These are phyloP conservation scores for Phytophthora meadii DNA, from an alignment of 352 stramenopile genomes.

Conservation along the genomic window DNA sequence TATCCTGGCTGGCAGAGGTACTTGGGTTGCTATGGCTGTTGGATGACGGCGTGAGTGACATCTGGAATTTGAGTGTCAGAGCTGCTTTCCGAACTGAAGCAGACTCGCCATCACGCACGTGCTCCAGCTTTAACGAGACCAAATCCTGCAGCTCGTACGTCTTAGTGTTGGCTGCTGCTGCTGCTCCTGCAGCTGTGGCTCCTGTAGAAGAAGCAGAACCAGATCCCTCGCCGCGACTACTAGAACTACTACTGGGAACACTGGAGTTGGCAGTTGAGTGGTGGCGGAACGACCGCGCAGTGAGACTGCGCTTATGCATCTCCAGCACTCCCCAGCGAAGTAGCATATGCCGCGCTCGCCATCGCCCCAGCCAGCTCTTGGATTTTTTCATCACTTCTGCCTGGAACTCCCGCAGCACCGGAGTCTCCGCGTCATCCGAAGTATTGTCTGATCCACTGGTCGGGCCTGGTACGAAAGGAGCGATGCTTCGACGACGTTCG, in stretches of 20 bases:
- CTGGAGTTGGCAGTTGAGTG: conserved; percentile 20
- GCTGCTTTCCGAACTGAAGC: conserved; percentile 42
- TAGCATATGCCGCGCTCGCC: conserved; percentile 53
- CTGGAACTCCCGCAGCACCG: conserved; percentile 52
- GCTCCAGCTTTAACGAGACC: conserved; percentile 56
- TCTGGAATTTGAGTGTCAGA: conserved; percentile 65
- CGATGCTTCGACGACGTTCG: conserved; percentile 24
- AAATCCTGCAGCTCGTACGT: conserved; percentile 56
- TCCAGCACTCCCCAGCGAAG: conserved; percentile 66
- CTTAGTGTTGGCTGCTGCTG: conserved; percentile 23
- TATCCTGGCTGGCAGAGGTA: conserved; percentile 38
- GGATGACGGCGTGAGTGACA: conserved; percentile 26
- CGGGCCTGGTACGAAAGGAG: conserved; percentile 8
- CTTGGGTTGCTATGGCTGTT: conserved; percentile 26
- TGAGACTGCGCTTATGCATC: conserved; percentile 51
- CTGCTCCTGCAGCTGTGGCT: neutral
- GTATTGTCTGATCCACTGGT: conserved; percentile 18
- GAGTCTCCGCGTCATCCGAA: conserved; percentile 8
- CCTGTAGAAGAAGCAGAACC: conserved; percentile 11
- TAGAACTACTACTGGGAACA: conserved; percentile 3
- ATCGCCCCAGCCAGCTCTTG: conserved; percentile 69
- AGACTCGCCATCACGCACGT: conserved; percentile 56
- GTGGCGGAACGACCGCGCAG: conserved; percentile 38
- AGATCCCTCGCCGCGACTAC: conserved; percentile 19
- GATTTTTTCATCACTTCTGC: conserved; percentile 71